A percentile compares a stretch with the other conserved stretches of the same genome.
Evolutionary conservation across 805 yeast genomes (phyloP).

Genomic region (Starmerella gropengiesseri): DNA sequence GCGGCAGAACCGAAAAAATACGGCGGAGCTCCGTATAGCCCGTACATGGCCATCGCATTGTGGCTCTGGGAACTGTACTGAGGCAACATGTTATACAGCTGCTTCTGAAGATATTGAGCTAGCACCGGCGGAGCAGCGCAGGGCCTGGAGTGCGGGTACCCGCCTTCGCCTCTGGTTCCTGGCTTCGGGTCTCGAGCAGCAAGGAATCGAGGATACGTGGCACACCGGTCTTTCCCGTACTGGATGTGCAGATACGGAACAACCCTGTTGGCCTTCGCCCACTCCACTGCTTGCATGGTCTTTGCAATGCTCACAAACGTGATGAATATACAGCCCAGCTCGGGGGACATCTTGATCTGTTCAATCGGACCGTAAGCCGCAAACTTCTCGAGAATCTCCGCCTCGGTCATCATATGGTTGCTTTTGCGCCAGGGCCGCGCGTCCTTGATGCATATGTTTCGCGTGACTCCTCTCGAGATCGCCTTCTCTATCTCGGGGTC

Average conservation of each 20-base stretch:
- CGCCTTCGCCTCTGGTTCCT: too few relatives aligned
- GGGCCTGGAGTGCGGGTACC: too few relatives aligned
- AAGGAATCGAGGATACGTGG: constrained; percentile 40
- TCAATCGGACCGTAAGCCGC: constrained; percentile 85
- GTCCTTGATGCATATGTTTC: constrained; percentile 64
- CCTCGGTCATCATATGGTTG: too few relatives aligned
- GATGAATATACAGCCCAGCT: constrained; percentile 79
- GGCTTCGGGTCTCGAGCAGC: neutral
- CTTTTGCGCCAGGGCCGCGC: constrained; percentile 5
- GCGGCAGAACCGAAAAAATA: too few relatives aligned
- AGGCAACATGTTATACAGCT: too few relatives aligned
- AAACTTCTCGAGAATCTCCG: constrained; percentile 33
- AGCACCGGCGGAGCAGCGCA: too few relatives aligned
- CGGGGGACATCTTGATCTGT: constrained; percentile 78
- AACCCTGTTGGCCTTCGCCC: constrained; percentile 63
- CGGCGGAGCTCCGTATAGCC: too few relatives aligned
- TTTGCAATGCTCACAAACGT: constrained; percentile 83
- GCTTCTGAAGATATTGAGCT: too few relatives aligned
- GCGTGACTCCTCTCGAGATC: constrained; percentile 84
- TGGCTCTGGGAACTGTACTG: too few relatives aligned
- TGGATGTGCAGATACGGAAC: constrained; percentile 61
- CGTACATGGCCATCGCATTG: too few relatives aligned
- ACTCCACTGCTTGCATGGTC: constrained; percentile 87
- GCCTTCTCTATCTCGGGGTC: constrained; percentile 80
- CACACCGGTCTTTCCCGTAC: constrained; percentile 92